Evolutionary conservation across 2,329 filamentous ascomycete genomes (phyloP).

Genomic region (Fusarium solani-melongenae): DNA sequence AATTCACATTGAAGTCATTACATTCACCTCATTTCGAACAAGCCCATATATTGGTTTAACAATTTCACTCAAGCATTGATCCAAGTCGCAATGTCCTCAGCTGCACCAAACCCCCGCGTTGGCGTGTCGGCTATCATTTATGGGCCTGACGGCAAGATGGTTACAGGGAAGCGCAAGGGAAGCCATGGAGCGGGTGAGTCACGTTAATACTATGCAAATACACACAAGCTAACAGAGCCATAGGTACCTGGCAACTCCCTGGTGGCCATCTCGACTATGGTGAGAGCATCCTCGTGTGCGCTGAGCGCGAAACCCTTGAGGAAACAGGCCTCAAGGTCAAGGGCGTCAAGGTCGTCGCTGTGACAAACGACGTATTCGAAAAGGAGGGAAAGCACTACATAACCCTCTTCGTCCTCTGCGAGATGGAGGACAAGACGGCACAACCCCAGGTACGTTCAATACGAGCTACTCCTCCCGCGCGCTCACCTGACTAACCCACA

Average conservation of each 20-base stretch:
- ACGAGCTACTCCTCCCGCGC: neutral
- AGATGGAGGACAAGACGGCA: slow-evolving; percentile 57
- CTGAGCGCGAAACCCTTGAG: slow-evolving; percentile 74
- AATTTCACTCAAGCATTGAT: neutral
- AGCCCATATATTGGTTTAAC: neutral
- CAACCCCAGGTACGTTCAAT: slow-evolving; percentile 63
- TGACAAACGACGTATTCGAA: slow-evolving; percentile 75
- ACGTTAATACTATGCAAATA: neutral
- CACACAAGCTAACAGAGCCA: slow-evolving; percentile 4
- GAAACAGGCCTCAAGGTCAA: slow-evolving; percentile 73
- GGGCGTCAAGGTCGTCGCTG: slow-evolving; percentile 63
- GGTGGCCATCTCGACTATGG: slow-evolving; percentile 80
- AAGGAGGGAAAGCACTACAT: slow-evolving; percentile 76
- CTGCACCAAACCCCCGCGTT: slow-evolving; percentile 51
- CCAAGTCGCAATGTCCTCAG: slow-evolving; percentile 17
- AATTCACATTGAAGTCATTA: neutral
- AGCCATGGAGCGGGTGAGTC: slow-evolving; percentile 60
- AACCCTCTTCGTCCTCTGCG: slow-evolving; percentile 74
- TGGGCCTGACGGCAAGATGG: slow-evolving; percentile 55
- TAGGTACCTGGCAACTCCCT: slow-evolving; percentile 73
- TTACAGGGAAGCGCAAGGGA: slow-evolving; percentile 60
- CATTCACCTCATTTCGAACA: neutral
- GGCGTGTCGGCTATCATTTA: slow-evolving; percentile 61
- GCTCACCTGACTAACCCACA: neutral
- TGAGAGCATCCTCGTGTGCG: slow-evolving; percentile 72